Percentiles rank a stretch among this genome's conserved stretches.
phyloP scores from a whole-genome alignment of 2,329 filamentous ascomycete genomes.

The Epichloe festucae region DNA sequence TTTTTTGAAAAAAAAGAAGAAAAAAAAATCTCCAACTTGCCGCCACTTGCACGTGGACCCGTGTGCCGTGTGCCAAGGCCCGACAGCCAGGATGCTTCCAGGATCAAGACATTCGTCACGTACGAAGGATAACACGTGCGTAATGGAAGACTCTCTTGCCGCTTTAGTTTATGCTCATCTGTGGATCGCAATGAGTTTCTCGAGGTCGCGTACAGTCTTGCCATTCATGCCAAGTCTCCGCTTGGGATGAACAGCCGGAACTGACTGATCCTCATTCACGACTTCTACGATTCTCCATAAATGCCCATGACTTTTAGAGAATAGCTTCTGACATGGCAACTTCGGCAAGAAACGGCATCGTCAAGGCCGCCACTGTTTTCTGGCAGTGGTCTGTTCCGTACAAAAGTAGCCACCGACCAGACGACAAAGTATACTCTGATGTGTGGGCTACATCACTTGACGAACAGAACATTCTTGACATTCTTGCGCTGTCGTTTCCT shows the following conservation, averaged over 20 bases:
- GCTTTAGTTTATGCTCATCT: no score
- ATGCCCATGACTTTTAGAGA: no score
- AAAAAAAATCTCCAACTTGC: no score
- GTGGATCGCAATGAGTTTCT: background rate
- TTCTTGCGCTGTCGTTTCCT: constrained; percentile 4
- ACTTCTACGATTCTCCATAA: no score
- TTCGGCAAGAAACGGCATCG: background rate
- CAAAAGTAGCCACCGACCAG: constrained; percentile 8
- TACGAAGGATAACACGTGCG: background rate
- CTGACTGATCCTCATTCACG: no score
- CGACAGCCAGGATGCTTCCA: background rate
- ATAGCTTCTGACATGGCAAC: background rate
- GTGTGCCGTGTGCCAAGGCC: background rate
- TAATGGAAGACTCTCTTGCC: background rate
- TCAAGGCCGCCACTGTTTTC: background rate
- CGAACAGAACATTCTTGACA: background rate
- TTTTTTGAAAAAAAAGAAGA: no score
- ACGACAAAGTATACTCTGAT: constrained; percentile 7
- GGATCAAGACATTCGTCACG: background rate
- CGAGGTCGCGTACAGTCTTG: background rate
- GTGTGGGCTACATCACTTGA: constrained; percentile 6
- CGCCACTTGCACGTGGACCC: background rate
- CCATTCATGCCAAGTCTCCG: background rate
- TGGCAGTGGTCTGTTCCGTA: constrained; percentile 11
- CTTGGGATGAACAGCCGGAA: background rate